These are phyloP conservation scores for Termitomyces sp. DNA, from an alignment of 768 basidiomycete genomes.

Conservation along the genomic window DNA sequence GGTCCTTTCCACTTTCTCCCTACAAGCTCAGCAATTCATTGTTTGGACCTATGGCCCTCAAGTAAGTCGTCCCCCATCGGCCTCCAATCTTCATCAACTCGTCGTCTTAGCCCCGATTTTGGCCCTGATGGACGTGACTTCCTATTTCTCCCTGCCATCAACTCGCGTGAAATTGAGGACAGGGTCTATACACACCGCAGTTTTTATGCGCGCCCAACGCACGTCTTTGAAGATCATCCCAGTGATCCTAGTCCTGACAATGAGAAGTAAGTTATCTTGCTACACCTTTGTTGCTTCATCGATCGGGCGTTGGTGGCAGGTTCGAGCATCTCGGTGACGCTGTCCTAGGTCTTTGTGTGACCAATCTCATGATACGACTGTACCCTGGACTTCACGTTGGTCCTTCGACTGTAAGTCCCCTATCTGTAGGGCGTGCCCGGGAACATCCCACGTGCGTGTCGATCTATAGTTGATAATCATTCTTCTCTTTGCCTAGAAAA, in stretches of 20 bases:
- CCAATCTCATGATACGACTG: conserved; percentile 52
- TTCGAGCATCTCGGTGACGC: conserved; percentile 75
- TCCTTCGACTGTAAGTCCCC: conserved; percentile 58
- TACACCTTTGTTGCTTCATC: neutral
- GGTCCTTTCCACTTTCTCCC: conserved; percentile 11
- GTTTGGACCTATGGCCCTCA: conserved; percentile 10
- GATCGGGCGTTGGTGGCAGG: conserved; percentile 26
- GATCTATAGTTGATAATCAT: neutral
- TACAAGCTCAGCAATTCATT: neutral
- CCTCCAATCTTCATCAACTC: neutral
- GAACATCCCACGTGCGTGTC: neutral
- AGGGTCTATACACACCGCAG: conserved; percentile 77
- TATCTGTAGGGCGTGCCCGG: conserved; percentile 7
- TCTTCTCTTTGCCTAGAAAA: conserved; percentile 48
- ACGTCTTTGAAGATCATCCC: conserved; percentile 69
- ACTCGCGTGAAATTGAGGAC: conserved; percentile 32
- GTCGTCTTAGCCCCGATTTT: conserved; percentile 33
- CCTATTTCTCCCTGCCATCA: conserved; percentile 59
- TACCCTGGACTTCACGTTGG: conserved; percentile 73
- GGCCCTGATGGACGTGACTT: conserved; percentile 34
- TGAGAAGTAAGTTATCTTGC: conserved; percentile 50
- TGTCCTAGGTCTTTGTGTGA: conserved; percentile 65
- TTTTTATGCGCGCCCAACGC: conserved; percentile 60
- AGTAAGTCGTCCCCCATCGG: conserved; percentile 3
- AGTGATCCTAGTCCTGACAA: conserved; percentile 77